Base-by-base conservation (phyloP, 305 asterid species). In the Ilex paraguariensis region DNA sequence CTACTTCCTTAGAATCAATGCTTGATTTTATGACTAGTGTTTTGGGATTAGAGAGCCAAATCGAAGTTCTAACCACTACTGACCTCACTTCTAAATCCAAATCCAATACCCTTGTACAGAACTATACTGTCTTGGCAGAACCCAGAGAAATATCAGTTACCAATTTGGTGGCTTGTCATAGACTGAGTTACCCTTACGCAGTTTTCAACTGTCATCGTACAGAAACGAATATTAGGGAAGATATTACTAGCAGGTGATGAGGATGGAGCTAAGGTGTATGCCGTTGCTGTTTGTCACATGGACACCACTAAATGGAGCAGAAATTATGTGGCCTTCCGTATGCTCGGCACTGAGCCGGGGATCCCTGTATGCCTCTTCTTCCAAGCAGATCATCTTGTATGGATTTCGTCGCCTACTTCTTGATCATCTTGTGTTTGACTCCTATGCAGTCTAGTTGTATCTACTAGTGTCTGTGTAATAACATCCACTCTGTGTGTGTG, bases 241-340 rank as follows among this genome's bases (percentile, higher is more conserved):
- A 87, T 79, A 73, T 70, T 80, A 5, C 73, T 90, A 12, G 62
- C 44, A 0, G 80, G 90, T 5, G 21, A 17, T 17, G 86, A 81
- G 66, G 66, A 73, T 55, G 91, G 82, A 0, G 87, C 78, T 14
- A 54, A 64, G 74, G 81, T 83, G 1, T 82, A 90, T 33, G 91
- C 95, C 31, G 36, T 87, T 55, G 94, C 94, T 13, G 88, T 87
- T 61, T 87, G 97, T 70, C 97, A 87, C 62, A 77, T 87, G 94
- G 94, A 87, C 72, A 90, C 97, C 7, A 81, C 92, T 21, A 77
- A 68, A 15, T 87, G 97, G 95, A 76, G 80, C 62, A 77, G 30
- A 28, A 77, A 74, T 53, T 95, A 89, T 13, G 76, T 80, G 16
- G 72, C 95, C n/a, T 87, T 89, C 65, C 59, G 68, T 31, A 73